These are phyloP conservation scores for Metarhizium album DNA, from an alignment of 2,329 filamentous ascomycete genomes.

Conservation along the genomic window DNA sequence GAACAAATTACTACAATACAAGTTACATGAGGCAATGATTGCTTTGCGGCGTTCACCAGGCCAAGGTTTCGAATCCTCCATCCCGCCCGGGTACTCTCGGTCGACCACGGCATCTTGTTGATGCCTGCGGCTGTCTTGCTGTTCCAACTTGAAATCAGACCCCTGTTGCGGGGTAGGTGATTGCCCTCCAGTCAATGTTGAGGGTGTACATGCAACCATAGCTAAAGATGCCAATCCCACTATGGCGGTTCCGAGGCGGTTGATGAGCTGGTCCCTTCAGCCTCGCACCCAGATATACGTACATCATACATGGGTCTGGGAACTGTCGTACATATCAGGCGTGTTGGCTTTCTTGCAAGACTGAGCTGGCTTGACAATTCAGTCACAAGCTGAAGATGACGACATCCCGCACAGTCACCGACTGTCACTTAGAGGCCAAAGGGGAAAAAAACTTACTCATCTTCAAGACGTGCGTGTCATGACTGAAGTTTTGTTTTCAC, in stretches of 20 bases:
- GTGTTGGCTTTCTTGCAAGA: not conserved
- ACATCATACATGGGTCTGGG: too few relatives aligned
- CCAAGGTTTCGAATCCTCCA: not conserved
- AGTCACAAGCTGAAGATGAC: not conserved
- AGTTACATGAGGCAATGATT: too few relatives aligned
- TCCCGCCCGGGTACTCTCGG: too few relatives aligned
- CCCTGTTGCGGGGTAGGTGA: too few relatives aligned
- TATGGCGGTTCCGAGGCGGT: not conserved
- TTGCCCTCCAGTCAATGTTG: too few relatives aligned
- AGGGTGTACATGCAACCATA: too few relatives aligned
- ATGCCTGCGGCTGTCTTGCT: not conserved
- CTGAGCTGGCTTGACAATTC: not conserved
- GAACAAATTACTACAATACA: too few relatives aligned
- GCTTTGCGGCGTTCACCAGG: too few relatives aligned
- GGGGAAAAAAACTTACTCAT: too few relatives aligned
- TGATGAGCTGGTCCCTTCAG: not conserved
- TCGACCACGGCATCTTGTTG: not conserved
- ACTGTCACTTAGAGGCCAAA: not conserved
- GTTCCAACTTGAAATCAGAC: not conserved
- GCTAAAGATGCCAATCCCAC: not conserved
- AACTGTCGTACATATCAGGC: not conserved
- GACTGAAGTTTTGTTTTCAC: too few relatives aligned
- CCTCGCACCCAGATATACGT: too few relatives aligned
- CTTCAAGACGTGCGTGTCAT: not conserved
- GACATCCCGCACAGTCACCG: not conserved